phyloP scores from a whole-genome alignment of 78 protist species.

The Thecamonas trahens region DNA sequence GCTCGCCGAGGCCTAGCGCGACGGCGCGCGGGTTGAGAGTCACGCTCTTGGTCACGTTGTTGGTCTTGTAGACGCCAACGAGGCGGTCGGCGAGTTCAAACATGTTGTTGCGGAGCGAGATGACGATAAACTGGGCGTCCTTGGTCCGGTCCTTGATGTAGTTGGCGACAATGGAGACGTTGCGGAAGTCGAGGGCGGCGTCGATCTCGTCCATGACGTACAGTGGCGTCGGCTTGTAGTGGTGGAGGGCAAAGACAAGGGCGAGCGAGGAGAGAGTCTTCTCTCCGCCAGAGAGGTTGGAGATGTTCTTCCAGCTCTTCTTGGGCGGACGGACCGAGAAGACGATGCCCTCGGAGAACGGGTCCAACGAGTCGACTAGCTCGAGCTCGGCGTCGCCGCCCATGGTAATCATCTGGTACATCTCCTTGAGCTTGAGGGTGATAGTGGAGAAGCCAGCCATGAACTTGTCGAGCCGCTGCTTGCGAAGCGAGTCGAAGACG shows the following conservation, averaged over 20 bases:
- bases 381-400: slow-evolving; percentile 99
- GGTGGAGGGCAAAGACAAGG: slow-evolving; percentile 98
- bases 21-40: slow-evolving; percentile 87
- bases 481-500: slow-evolving; percentile 50
- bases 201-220: slow-evolving; percentile 99
- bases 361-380: slow-evolving; percentile 92
- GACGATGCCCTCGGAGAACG: slow-evolving; percentile 96
- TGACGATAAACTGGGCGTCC: slow-evolving; percentile 98
- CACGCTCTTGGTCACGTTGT: slow-evolving; percentile 87
- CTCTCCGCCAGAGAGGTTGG: slow-evolving; percentile 98
- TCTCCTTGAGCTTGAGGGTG: slow-evolving; percentile 88
- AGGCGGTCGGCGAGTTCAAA: slow-evolving; percentile 97
- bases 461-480: slow-evolving; percentile 83
- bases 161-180: slow-evolving; percentile 93
- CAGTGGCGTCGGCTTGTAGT: slow-evolving; percentile 98
- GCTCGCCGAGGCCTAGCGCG: background rate
- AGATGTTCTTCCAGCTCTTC: slow-evolving; percentile 98
- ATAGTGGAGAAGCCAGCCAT: slow-evolving; percentile 89
- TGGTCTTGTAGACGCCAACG: slow-evolving; percentile 97
- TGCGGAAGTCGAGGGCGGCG: slow-evolving; percentile 96
- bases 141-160: slow-evolving; percentile 96
- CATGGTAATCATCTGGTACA: slow-evolving; percentile 93
- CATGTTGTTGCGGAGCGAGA: slow-evolving; percentile 98
- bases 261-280: slow-evolving; percentile 98
- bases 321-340: slow-evolving; percentile 97